phyloP scores from a whole-genome alignment of 2,329 filamentous ascomycete genomes.

The Pezicula radicicola region DNA sequence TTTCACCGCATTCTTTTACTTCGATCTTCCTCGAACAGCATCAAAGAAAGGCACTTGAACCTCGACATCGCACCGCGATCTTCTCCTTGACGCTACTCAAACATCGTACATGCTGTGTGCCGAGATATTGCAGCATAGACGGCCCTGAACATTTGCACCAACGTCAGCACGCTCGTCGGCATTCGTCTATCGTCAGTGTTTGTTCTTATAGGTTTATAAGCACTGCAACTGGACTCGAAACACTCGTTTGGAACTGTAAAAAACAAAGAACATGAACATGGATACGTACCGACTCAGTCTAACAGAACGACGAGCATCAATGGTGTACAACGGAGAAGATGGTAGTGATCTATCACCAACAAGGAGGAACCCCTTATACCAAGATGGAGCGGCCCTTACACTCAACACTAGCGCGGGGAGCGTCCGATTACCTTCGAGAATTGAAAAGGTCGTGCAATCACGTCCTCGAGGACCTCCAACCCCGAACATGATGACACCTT shows the following conservation, averaged over 20 bases:
- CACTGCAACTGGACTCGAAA: too few species aligned
- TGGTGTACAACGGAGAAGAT: conserved; percentile 49
- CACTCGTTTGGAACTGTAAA: not conserved
- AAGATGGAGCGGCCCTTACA: conserved; percentile 34
- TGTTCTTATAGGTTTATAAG: too few species aligned
- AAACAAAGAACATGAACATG: conserved; percentile 14
- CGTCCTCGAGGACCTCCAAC: conserved; percentile 59
- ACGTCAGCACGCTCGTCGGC: too few species aligned
- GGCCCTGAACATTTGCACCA: too few species aligned
- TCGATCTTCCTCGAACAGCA: not conserved
- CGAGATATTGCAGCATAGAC: too few species aligned
- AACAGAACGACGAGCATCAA: conserved; percentile 58
- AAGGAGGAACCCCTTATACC: not conserved
- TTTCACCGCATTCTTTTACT: conserved; percentile 2
- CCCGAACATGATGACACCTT: conserved; percentile 64
- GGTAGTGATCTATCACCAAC: conserved; percentile 25
- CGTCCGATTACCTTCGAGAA: conserved; percentile 32
- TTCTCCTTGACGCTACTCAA: not conserved
- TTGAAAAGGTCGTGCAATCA: conserved; percentile 53
- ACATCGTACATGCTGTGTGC: too few species aligned
- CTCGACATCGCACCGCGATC: not conserved
- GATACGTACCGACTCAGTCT: conserved; percentile 48
- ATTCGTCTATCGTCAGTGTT: too few species aligned
- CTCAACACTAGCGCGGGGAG: conserved; percentile 43
- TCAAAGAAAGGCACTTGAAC: not conserved